A percentile compares a stretch with the other conserved stretches of the same genome.
Evolutionary conservation across 2,329 filamentous ascomycete genomes (phyloP).

Genomic region (Aplosporella prunicola): DNA sequence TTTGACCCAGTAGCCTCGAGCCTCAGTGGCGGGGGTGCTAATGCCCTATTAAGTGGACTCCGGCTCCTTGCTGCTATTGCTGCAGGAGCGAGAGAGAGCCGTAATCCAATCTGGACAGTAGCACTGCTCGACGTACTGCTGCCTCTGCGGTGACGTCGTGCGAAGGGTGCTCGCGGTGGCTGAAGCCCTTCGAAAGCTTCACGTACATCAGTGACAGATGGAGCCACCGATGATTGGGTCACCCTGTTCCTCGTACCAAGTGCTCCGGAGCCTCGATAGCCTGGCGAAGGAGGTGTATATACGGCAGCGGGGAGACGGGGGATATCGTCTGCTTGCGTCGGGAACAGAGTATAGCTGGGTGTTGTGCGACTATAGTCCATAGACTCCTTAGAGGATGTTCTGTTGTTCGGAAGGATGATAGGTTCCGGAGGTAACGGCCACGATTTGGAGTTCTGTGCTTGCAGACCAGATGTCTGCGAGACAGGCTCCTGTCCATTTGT

Average conservation of each 20-base stretch:
- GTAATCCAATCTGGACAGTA: conserved; percentile 62
- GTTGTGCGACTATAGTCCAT: conserved; percentile 3
- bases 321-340: conserved; percentile 29
- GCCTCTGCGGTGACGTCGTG: conserved; percentile 43
- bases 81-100: conserved; percentile 46
- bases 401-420: not conserved
- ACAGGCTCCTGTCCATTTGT: conserved; percentile 21
- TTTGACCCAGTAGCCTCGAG: conserved; percentile 21
- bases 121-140: conserved; percentile 57
- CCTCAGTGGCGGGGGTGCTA: not conserved
- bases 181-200: conserved; percentile 16
- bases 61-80: conserved; percentile 26
- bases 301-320: conserved; percentile 30
- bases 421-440: conserved; percentile 3
- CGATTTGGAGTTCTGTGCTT: not conserved
- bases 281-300: conserved; percentile 22
- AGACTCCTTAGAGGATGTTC: not conserved
- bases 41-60: conserved; percentile 16
- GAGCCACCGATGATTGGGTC: not conserved
- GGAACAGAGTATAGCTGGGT: conserved; percentile 28
- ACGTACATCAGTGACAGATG: conserved; percentile 27
- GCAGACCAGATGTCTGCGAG: conserved; percentile 20
- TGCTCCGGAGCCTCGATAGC: conserved; percentile 13
- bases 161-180: conserved; percentile 29
- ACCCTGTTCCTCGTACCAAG: not conserved